Percentiles rank a stretch among this genome's conserved stretches.
Evolutionary conservation across 495 filamentous ascomycete species (phyloP).

Genomic region (Cladorrhinum samala): DNA sequence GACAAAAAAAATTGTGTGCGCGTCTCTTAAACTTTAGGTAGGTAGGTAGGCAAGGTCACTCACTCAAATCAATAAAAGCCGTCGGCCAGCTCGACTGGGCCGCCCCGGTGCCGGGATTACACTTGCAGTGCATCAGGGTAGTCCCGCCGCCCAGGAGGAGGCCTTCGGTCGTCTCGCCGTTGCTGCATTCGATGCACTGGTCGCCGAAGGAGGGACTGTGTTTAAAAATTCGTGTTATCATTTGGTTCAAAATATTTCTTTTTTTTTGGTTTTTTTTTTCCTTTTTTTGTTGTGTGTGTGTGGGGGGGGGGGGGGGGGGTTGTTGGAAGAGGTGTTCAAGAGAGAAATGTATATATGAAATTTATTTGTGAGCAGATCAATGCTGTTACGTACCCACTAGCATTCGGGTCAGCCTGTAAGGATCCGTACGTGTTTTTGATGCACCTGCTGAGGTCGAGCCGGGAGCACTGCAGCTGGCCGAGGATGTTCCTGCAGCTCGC

Average conservation of each 20-base stretch:
- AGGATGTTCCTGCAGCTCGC: constrained; percentile 21
- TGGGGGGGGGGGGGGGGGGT: no score
- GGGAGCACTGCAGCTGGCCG: constrained; percentile 15
- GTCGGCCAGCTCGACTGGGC: constrained; percentile 18
- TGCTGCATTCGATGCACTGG: constrained; percentile 23
- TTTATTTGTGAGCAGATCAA: no score
- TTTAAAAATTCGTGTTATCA: neutral
- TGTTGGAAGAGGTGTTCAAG: no score
- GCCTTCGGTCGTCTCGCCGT: constrained; percentile 8
- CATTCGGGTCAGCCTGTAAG: constrained; percentile 15
- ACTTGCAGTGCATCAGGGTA: constrained; percentile 18
- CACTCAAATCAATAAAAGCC: constrained; percentile 20
- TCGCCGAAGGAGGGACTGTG: constrained; percentile 15
- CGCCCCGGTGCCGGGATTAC: constrained; percentile 20
- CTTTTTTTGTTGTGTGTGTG: no score
- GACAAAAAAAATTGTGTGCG: no score
- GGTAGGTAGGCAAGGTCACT: no score
- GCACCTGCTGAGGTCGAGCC: constrained; percentile 22
- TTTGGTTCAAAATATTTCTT: no score
- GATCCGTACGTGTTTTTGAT: constrained; percentile 21
- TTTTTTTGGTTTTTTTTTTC: no score
- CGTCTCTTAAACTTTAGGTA: no score
- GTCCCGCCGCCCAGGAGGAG: constrained; percentile 6
- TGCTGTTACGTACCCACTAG: constrained; percentile 17
- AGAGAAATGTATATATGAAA: neutral